Evolutionary conservation across 2,329 filamentous ascomycete genomes (phyloP).

Genomic region (Blastomyces silverae): DNA sequence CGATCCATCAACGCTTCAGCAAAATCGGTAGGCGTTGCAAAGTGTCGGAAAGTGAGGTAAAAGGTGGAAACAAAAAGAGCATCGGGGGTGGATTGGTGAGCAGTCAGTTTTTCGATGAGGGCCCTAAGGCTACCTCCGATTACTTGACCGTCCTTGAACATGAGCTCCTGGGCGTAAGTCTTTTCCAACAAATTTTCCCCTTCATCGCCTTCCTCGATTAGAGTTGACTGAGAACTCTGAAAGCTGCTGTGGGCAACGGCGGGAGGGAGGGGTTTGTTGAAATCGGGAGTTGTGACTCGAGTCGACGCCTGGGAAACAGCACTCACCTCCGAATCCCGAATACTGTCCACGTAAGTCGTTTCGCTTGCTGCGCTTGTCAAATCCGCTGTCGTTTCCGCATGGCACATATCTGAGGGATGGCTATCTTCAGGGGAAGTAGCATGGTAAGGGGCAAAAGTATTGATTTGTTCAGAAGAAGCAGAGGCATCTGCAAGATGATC

Average conservation of each 20-base stretch:
- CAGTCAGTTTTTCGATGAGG: slow-evolving; percentile 87
- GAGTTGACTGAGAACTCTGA: slow-evolving; percentile 55
- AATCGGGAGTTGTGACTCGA: slow-evolving; percentile 78
- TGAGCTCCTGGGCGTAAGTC: slow-evolving; percentile 83
- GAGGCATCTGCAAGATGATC: slow-evolving; percentile 18
- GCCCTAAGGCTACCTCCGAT: slow-evolving; percentile 84
- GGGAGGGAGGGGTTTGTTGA: slow-evolving; percentile 49
- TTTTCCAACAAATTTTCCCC: slow-evolving; percentile 83
- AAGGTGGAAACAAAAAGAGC: slow-evolving; percentile 89
- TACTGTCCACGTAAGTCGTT: slow-evolving; percentile 66
- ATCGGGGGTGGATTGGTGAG: slow-evolving; percentile 87
- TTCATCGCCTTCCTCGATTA: slow-evolving; percentile 70
- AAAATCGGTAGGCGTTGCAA: slow-evolving; percentile 72
- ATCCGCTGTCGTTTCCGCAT: slow-evolving; percentile 57
- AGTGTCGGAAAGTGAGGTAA: slow-evolving; percentile 91
- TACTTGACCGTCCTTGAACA: slow-evolving; percentile 94
- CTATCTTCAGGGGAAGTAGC: slow-evolving; percentile 34
- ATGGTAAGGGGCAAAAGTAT: slow-evolving; percentile 30
- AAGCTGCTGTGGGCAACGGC: slow-evolving; percentile 63
- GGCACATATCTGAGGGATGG: slow-evolving; percentile 36
- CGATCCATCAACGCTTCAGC: slow-evolving; percentile 79
- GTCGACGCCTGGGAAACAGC: slow-evolving; percentile 76
- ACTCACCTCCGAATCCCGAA: slow-evolving; percentile 72
- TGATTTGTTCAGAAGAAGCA: slow-evolving; percentile 28
- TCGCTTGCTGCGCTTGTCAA: slow-evolving; percentile 70